These are phyloP conservation scores for Leavenworthia alabamica DNA, from an alignment of 345 rosid genomes.

Conservation along the genomic window DNA sequence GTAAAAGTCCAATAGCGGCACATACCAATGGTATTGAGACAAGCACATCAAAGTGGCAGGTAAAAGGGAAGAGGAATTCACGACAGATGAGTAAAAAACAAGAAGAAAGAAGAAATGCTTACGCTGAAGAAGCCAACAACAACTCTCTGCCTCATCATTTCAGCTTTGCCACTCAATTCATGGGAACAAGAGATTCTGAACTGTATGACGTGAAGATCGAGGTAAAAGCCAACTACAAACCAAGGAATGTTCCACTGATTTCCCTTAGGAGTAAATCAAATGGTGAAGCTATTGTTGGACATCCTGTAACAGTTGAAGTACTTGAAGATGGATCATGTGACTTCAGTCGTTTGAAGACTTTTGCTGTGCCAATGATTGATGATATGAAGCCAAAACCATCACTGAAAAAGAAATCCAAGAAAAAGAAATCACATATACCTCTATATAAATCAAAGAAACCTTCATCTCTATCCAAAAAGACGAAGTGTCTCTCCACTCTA, in stretches of 20 bases:
- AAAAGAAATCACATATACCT: slow-evolving; percentile 12
- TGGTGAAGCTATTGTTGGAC: slow-evolving; percentile 79
- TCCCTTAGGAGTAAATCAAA: slow-evolving; percentile 81
- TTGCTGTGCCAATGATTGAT: slow-evolving; percentile 22
- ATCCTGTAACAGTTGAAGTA: slow-evolving; percentile 63
- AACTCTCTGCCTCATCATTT: slow-evolving; percentile 28
- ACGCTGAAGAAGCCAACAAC: slow-evolving; percentile 37
- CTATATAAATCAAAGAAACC: slow-evolving; percentile 37
- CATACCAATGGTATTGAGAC: slow-evolving; percentile 40
- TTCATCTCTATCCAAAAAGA: slow-evolving; percentile 58
- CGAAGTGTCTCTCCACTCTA: slow-evolving; percentile 65
- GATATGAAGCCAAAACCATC: slow-evolving; percentile 20
- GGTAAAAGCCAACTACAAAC: slow-evolving; percentile 59
- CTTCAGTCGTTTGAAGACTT: slow-evolving; percentile 22
- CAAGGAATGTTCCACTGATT: slow-evolving; percentile 73
- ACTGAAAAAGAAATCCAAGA: slow-evolving; percentile 22
- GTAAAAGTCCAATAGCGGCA: slow-evolving; percentile 15
- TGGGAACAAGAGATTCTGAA: slow-evolving; percentile 37
- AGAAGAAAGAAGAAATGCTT: slow-evolving; percentile 39
- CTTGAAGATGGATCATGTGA: slow-evolving; percentile 40
- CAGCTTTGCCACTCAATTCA: slow-evolving; percentile 35
- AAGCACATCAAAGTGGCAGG: slow-evolving; percentile 72
- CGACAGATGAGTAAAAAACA: slow-evolving; percentile 56
- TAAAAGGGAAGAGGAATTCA: slow-evolving; percentile 85
- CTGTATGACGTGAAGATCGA: slow-evolving; percentile 65